A percentile compares a stretch with the other conserved stretches of the same genome.
phyloP scores from a whole-genome alignment of 2,329 filamentous ascomycete species.

The Pestalotiopsis sp. region DNA sequence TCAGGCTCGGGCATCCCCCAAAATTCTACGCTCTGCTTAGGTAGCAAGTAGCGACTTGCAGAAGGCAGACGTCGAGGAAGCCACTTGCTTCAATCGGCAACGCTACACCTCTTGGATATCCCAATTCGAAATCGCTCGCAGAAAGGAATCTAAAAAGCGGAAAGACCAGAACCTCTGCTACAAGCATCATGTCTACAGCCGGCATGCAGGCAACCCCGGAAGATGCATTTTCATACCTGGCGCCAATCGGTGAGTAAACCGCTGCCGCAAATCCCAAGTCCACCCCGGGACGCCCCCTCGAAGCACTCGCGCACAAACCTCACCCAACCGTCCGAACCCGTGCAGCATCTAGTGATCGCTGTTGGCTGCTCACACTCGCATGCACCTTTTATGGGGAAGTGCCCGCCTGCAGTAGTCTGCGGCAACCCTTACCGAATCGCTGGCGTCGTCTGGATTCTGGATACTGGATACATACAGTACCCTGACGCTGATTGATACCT shows the following conservation, averaged over 20 bases:
- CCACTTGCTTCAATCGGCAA: neutral
- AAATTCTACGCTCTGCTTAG: neutral
- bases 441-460: slow-evolving; percentile 13
- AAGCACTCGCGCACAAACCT: slow-evolving; percentile 20
- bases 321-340: slow-evolving; percentile 51
- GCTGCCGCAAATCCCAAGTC: slow-evolving; percentile 20
- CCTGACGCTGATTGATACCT: too few relatives aligned
- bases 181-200: slow-evolving; percentile 38
- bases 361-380: slow-evolving; percentile 41
- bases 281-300: slow-evolving; percentile 16
- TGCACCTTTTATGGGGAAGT: slow-evolving; percentile 31
- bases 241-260: slow-evolving; percentile 55
- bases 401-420: slow-evolving; percentile 19
- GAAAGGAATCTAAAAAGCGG: neutral
- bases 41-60: neutral
- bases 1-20: neutral
- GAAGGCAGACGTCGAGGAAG: neutral
- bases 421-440: slow-evolving; percentile 26
- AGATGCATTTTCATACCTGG: slow-evolving; percentile 49
- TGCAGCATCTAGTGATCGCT: slow-evolving; percentile 40
- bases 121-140: neutral
- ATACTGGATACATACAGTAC: too few relatives aligned
- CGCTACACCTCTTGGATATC: neutral
- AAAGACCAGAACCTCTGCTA: slow-evolving; percentile 15
- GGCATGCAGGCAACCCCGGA: slow-evolving; percentile 44